Evolutionary conservation across 164 flowering plant species (phyloP).

Genomic region (Vitis rupestris): DNA sequence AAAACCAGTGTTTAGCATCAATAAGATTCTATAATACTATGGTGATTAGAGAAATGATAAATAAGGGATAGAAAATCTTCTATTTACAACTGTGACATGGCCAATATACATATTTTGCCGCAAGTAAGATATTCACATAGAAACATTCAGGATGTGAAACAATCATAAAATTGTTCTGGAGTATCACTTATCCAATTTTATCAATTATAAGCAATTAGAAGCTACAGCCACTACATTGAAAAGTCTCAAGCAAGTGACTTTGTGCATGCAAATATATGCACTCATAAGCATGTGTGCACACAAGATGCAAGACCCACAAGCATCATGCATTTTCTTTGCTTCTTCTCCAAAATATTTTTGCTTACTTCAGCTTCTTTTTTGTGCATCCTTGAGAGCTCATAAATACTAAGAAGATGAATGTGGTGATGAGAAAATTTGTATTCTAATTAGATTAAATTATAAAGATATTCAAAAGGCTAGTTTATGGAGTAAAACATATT

Average conservation of each 20-base stretch:
- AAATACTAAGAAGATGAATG: background rate
- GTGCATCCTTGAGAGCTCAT: too few species aligned
- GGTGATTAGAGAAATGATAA: background rate
- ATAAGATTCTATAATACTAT: background rate
- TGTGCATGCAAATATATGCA: background rate
- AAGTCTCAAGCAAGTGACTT: background rate
- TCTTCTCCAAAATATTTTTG: background rate
- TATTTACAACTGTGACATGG: too few species aligned
- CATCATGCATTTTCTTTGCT: background rate
- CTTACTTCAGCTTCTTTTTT: background rate
- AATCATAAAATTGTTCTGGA: background rate
- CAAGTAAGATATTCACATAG: too few species aligned
- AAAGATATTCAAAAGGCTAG: too few species aligned
- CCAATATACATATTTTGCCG: too few species aligned
- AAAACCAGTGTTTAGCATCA: conserved; percentile 3
- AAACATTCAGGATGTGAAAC: too few species aligned
- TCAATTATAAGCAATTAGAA: background rate
- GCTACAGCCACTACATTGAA: background rate
- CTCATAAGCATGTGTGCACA: background rate
- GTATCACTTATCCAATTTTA: background rate
- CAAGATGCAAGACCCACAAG: background rate
- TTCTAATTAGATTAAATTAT: too few species aligned
- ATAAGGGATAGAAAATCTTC: too few species aligned
- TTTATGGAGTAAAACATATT: too few species aligned
- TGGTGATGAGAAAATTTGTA: background rate